Evolutionary conservation across 2,329 filamentous ascomycete genomes (phyloP).

Genomic region (Talaromyces marneffei): DNA sequence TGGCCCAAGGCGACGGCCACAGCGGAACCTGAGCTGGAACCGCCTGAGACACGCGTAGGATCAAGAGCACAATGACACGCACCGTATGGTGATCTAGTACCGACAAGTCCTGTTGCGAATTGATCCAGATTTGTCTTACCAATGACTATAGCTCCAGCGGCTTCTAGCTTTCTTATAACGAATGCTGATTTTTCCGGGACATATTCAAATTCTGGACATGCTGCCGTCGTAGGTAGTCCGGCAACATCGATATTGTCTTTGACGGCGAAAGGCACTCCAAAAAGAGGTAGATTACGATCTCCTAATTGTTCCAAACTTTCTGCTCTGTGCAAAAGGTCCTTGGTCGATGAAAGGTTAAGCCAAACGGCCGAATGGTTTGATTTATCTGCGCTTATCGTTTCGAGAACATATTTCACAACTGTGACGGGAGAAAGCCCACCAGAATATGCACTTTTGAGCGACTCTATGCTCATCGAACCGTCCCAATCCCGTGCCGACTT

Average conservation of each 20-base stretch:
- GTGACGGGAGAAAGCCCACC: slow-evolving; percentile 40
- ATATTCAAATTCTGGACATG: slow-evolving; percentile 45
- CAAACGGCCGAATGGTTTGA: slow-evolving; percentile 5
- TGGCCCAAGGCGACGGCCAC: slow-evolving; percentile 48
- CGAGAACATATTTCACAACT: slow-evolving; percentile 31
- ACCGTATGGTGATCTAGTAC: slow-evolving; percentile 55
- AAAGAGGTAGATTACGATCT: slow-evolving; percentile 33
- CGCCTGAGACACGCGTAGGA: slow-evolving; percentile 49
- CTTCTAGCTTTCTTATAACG: slow-evolving; percentile 44
- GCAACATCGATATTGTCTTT: slow-evolving; percentile 47
- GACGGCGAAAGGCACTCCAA: slow-evolving; percentile 46
- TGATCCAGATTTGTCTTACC: slow-evolving; percentile 59
- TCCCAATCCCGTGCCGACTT: slow-evolving; percentile 8
- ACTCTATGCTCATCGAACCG: slow-evolving; percentile 5
- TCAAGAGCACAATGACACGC: slow-evolving; percentile 50
- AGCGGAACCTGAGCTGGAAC: slow-evolving; percentile 52
- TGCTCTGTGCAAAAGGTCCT: slow-evolving; percentile 37
- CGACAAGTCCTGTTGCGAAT: slow-evolving; percentile 56
- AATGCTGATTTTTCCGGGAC: slow-evolving; percentile 43
- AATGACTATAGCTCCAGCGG: slow-evolving; percentile 50
- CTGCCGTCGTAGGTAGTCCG: slow-evolving; percentile 43
- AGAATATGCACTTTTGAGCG: slow-evolving; percentile 17
- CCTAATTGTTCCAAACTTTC: slow-evolving; percentile 29
- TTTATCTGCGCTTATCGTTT: slow-evolving; percentile 5
- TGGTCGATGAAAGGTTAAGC: slow-evolving; percentile 26